These are phyloP conservation scores for Xylariaceae sp. DNA, from an alignment of 2,329 filamentous ascomycete species.

Conservation along the genomic window DNA sequence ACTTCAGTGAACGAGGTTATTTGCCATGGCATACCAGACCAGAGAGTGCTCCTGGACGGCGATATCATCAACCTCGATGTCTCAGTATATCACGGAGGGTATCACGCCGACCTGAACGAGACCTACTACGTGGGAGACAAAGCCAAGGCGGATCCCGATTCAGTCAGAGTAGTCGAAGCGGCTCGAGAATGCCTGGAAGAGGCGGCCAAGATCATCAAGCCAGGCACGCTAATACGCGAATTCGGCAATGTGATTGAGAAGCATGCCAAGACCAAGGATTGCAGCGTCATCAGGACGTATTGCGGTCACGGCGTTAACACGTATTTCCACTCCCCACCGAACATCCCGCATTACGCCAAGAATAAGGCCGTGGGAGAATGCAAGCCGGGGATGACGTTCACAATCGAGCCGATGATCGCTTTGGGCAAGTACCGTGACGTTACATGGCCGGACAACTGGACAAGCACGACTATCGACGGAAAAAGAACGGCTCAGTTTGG, in stretches of 20 bases:
- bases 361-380: conserved; percentile 95
- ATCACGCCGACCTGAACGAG: conserved; percentile 95
- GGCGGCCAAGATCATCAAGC: conserved; percentile 87
- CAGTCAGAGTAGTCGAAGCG: conserved; percentile 85
- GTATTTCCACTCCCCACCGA: conserved; percentile 89
- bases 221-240: conserved; percentile 85
- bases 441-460: conserved; percentile 99
- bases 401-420: conserved; percentile 98
- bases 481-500: conserved; percentile 89
- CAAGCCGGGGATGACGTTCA: conserved; percentile 97
- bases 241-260: conserved; percentile 96
- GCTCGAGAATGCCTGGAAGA: conserved; percentile 86
- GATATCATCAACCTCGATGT: conserved; percentile 98
- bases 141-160: conserved; percentile 76
- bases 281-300: conserved; percentile 91
- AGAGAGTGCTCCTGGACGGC: conserved; percentile 79
- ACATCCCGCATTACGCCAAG: conserved; percentile 95
- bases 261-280: conserved; percentile 77
- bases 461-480: conserved; percentile 86
- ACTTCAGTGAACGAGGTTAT: conserved; percentile 97
- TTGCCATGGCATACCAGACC: conserved; percentile 96
- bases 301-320: conserved; percentile 94
- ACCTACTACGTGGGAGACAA: conserved; percentile 97
- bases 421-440: conserved; percentile 86
- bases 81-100: conserved; percentile 88